Base-by-base conservation (phyloP, 164 flowering plant genomes). In the Buxus sempervirens region DNA sequence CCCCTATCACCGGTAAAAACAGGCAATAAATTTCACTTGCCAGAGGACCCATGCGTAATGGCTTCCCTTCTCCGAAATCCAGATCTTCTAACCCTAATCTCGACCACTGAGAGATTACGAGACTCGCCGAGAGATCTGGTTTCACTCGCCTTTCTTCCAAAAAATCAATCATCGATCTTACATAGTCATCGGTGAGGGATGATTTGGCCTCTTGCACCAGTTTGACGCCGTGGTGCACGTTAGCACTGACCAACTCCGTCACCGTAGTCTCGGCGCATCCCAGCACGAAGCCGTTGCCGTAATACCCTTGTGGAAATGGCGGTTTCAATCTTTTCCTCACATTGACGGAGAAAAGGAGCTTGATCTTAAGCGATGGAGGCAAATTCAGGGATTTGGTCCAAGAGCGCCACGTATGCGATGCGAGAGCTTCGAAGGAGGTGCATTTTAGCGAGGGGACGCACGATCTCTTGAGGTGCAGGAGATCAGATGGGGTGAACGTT, bases 71-170 rank as follows among this genome's bases (percentile, higher is more conserved):
- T n/a, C 98, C 98, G 64, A 93, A 93, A 77, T 93, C 96, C 80
- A 90, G 55, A 4, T 87, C 88, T 72, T 93, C 97, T 45, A 93
- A 58, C 18, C 97, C 98, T 53, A 93, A 60, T 55, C 72, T 90
- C 0, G 96, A 77, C 98, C 97, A 93, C 58, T 86, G 91, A 1
- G 98, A 90, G 19, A 93, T 86, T 0, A 93, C 95, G 67, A 93
- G 69, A 24, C 80, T 85, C 16, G 81, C 22, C 0, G 83, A 48
- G 1, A 91, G 65, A 41, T 93, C 98, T 0, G 90, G 84, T 70
- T 65, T 81, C 6, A 79, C 84, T 42, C 75, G 78, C 58, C 71
- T 70, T 58, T 87, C 93, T 78, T 88, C 91, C 74, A 91, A 45
- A 70, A 75, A 62, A 65, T 90, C 94, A 0, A 90, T 38, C 75